These are phyloP conservation scores for Cadophora luteo-olivacea DNA, from an alignment of 2,329 filamentous ascomycete species.

Conservation along the genomic window DNA sequence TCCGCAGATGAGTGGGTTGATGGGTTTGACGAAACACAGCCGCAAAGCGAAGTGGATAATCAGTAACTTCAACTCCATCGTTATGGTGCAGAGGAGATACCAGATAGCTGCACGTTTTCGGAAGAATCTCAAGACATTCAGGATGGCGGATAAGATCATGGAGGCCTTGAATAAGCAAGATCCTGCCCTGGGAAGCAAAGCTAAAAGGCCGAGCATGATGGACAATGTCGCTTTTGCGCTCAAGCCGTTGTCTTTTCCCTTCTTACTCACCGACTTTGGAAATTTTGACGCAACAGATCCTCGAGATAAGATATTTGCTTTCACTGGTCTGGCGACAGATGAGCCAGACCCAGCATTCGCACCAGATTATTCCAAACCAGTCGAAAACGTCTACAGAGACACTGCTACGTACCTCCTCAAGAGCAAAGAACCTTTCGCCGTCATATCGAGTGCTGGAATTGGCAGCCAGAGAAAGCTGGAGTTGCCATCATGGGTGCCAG, in stretches of 20 bases:
- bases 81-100: background rate
- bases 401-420: background rate
- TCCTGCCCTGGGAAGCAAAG: background rate
- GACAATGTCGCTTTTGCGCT: background rate
- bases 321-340: background rate
- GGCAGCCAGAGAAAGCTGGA: background rate
- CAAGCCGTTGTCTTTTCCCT: background rate
- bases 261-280: background rate
- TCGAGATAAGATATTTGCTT: constrained; percentile 1
- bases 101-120: background rate
- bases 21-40: background rate
- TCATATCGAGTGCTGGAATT: background rate
- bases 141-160: background rate
- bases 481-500: background rate
- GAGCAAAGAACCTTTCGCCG: background rate
- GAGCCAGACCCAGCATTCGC: background rate
- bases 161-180: background rate
- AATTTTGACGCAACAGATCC: background rate
- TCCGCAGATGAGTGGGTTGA: constrained; percentile 3
- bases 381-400: background rate
- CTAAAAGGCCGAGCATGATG: background rate
- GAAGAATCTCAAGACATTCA: background rate
- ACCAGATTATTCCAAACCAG: background rate
- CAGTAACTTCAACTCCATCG: background rate
- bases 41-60: background rate